Conservation (phyloP, 768 basidiomycete genomes). For the Boletellus sp. region DNA sequence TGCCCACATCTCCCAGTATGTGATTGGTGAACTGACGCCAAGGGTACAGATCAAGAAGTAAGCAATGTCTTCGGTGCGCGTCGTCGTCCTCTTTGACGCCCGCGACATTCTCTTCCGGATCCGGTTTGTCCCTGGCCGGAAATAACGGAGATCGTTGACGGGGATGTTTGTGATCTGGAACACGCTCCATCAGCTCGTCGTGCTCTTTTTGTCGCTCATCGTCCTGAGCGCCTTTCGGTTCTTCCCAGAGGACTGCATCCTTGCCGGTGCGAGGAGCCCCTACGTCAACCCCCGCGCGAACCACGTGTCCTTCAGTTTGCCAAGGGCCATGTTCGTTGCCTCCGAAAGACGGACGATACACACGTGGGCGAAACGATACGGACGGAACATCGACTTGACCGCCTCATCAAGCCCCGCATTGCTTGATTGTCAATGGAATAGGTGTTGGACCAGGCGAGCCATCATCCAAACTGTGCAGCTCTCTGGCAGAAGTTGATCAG, state of each 20-base stretch:
- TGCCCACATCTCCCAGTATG: constrained; percentile 20
- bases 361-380: constrained; percentile 11
- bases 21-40: constrained; percentile 17
- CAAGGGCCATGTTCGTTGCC: not conserved
- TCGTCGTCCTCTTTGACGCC: constrained; percentile 26
- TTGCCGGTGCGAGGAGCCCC: constrained; percentile 11
- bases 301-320: constrained; percentile 7
- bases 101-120: constrained; percentile 16
- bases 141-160: constrained; percentile 3
- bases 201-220: constrained; percentile 7
- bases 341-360: constrained; percentile 15
- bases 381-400: constrained; percentile 18
- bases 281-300: constrained; percentile 14
- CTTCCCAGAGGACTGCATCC: constrained; percentile 10
- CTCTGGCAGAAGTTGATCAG: constrained; percentile 9
- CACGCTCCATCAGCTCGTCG: not conserved
- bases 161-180: constrained; percentile 11
- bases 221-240: constrained; percentile 7
- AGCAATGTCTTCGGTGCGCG: constrained; percentile 21
- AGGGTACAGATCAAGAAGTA: constrained; percentile 27
- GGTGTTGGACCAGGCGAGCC: constrained; percentile 16
- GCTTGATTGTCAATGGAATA: constrained; percentile 15
- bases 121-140: constrained; percentile 10
- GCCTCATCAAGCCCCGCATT: constrained; percentile 17
- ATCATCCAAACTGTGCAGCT: constrained; percentile 7